Conservation (phyloP, 2,329 filamentous ascomycete species). For the Aspergillus sojae region DNA sequence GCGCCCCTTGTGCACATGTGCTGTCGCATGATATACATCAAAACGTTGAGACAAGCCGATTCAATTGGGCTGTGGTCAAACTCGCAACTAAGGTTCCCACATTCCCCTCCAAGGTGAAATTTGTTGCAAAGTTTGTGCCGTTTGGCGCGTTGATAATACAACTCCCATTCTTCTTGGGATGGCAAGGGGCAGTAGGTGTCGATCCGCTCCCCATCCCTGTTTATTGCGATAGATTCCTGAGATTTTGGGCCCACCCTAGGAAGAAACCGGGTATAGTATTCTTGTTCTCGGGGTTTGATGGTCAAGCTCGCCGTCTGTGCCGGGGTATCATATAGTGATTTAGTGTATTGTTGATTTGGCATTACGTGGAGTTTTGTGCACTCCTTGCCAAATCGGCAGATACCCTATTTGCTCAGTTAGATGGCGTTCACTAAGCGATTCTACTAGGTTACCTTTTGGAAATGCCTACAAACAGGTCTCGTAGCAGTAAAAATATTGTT, state of each 20-base stretch:
- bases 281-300: conserved; percentile 20
- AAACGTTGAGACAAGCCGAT: conserved; percentile 40
- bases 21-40: conserved; percentile 50
- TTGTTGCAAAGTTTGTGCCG: conserved; percentile 54
- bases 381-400: conserved; percentile 34
- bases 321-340: conserved; percentile 19
- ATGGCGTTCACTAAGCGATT: too few relatives aligned
- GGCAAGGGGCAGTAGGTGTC: conserved; percentile 47
- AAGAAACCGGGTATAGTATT: conserved; percentile 24
- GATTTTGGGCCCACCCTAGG: conserved; percentile 22
- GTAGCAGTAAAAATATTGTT: background rate
- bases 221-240: conserved; percentile 47
- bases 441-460: conserved; percentile 31
- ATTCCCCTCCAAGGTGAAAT: conserved; percentile 48
- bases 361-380: conserved; percentile 36
- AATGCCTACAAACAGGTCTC: conserved; percentile 35
- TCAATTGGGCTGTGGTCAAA: conserved; percentile 53
- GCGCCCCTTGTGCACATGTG: conserved; percentile 46
- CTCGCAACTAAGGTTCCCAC: conserved; percentile 40
- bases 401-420: conserved; percentile 28
- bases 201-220: conserved; percentile 51
- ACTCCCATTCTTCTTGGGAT: conserved; percentile 38
- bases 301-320: conserved; percentile 17
- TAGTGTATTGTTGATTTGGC: conserved; percentile 29
- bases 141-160: conserved; percentile 43